Evolutionary conservation across 805 yeast species (phyloP).

Genomic region (Nakazawaea sp.): DNA sequence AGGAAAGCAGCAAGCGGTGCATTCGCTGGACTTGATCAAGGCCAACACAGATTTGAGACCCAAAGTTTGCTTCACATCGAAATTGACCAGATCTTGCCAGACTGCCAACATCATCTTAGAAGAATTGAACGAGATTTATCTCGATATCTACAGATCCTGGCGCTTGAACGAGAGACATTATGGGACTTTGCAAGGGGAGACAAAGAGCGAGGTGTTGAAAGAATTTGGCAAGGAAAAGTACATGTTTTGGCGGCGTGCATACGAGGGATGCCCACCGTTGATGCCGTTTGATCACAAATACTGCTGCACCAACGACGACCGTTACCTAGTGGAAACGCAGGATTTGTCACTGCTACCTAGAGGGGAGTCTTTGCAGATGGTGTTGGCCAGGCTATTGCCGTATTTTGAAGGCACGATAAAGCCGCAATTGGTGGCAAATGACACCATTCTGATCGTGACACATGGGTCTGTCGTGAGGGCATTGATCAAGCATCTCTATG

Average conservation of each 20-base stretch:
- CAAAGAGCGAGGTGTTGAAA: constrained; percentile 58
- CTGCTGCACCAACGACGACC: constrained; percentile 29
- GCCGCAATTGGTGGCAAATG: constrained; percentile 37
- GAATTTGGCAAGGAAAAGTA: constrained; percentile 67
- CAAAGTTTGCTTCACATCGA: constrained; percentile 62
- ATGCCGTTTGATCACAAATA: constrained; percentile 30
- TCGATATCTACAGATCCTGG: constrained; percentile 61
- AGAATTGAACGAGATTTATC: constrained; percentile 40
- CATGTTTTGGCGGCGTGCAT: constrained; percentile 76
- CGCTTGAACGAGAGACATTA: constrained; percentile 80
- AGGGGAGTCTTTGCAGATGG: constrained; percentile 72
- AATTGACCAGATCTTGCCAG: constrained; percentile 66
- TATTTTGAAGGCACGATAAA: constrained; percentile 48
- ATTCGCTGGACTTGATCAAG: constrained; percentile 54
- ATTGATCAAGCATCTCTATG: constrained; percentile 59
- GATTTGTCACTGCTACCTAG: constrained; percentile 50
- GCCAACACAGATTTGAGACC: constrained; percentile 38
- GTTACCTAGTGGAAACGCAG: constrained; percentile 36
- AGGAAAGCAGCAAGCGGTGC: constrained; percentile 62
- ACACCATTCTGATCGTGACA: constrained; percentile 62
- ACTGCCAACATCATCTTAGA: constrained; percentile 64
- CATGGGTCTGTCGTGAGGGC: constrained; percentile 84
- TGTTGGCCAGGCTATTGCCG: constrained; percentile 58
- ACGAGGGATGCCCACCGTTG: constrained; percentile 62
- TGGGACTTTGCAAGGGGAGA: constrained; percentile 75